Percentiles rank a stretch among this genome's conserved stretches.
phyloP scores from a whole-genome alignment of 1,284 basidiomycete species.

The Earliella scabrosa region DNA sequence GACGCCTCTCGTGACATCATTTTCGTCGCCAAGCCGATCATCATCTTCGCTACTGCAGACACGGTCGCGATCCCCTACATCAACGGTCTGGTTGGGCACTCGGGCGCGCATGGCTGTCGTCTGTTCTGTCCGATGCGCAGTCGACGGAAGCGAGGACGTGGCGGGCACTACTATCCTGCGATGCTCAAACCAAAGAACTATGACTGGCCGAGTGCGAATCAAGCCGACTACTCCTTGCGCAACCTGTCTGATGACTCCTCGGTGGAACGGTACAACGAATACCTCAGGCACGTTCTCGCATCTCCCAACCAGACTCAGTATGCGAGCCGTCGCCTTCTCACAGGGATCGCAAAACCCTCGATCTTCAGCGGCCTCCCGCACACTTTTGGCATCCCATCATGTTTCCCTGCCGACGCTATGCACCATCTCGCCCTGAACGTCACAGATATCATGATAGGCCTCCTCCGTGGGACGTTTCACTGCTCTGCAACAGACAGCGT shows the following conservation, averaged over 20 bases:
- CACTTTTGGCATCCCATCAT: slow-evolving; percentile 28
- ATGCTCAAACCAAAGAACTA: not conserved
- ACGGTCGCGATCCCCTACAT: slow-evolving; percentile 32
- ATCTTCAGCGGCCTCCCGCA: slow-evolving; percentile 7
- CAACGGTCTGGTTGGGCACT: slow-evolving; percentile 40
- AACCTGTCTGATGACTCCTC: not conserved
- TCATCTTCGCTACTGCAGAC: slow-evolving; percentile 26
- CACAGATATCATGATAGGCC: slow-evolving; percentile 33
- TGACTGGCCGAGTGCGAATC: not conserved
- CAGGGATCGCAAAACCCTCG: slow-evolving; percentile 1
- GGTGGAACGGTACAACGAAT: not conserved
- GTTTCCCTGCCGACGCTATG: slow-evolving; percentile 42
- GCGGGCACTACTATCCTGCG: slow-evolving; percentile 37
- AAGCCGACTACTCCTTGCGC: not conserved
- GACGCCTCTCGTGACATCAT: slow-evolving; percentile 14
- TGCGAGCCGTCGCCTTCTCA: not conserved
- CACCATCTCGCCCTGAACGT: slow-evolving; percentile 38
- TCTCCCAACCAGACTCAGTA: slow-evolving; percentile 15
- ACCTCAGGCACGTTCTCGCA: not conserved
- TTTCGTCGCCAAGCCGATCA: slow-evolving; percentile 4
- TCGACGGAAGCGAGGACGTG: slow-evolving; percentile 33
- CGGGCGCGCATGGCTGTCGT: slow-evolving; percentile 38
- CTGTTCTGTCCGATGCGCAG: slow-evolving; percentile 37
- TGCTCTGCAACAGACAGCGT: slow-evolving; percentile 18
- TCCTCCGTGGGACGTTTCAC: slow-evolving; percentile 38